These are phyloP conservation scores for Chamaenerion angustifolium DNA, from an alignment of 345 rosid species.

Conservation along the genomic window DNA sequence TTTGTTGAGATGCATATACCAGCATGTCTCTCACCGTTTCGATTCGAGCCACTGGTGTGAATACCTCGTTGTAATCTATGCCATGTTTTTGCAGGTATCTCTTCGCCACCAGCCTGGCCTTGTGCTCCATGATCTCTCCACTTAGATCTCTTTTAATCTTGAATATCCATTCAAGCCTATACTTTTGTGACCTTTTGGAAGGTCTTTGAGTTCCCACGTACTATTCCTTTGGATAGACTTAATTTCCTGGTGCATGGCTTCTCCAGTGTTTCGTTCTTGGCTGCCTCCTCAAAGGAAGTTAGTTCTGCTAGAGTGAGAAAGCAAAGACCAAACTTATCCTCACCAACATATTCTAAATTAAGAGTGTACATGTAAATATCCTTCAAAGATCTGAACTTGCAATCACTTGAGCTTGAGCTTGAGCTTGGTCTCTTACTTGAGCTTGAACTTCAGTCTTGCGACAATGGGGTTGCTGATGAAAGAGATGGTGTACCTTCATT, in stretches of 20 bases:
- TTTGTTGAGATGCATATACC: no score
- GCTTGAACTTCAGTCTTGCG: no score
- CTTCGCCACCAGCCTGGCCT: no score
- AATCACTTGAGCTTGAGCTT: no score
- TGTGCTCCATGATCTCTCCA: neutral
- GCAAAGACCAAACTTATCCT: neutral
- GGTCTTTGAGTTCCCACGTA: neutral
- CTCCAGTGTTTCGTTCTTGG: neutral
- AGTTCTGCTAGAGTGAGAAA: neutral
- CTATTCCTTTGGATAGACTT: neutral
- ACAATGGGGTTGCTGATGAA: no score
- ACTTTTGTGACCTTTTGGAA: neutral
- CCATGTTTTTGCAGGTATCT: no score
- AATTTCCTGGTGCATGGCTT: constrained; percentile 6
- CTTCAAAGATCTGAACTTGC: no score
- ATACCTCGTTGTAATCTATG: no score
- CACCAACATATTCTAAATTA: neutral
- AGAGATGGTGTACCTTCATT: no score
- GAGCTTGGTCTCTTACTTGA: no score
- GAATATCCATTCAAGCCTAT: neutral
- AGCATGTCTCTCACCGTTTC: no score
- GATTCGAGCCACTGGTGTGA: no score
- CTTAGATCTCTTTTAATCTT: neutral
- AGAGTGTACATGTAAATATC: neutral
- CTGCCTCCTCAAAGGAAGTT: neutral